phyloP scores from a whole-genome alignment of 2,329 filamentous ascomycete species.

The Beauveria asiatica region DNA sequence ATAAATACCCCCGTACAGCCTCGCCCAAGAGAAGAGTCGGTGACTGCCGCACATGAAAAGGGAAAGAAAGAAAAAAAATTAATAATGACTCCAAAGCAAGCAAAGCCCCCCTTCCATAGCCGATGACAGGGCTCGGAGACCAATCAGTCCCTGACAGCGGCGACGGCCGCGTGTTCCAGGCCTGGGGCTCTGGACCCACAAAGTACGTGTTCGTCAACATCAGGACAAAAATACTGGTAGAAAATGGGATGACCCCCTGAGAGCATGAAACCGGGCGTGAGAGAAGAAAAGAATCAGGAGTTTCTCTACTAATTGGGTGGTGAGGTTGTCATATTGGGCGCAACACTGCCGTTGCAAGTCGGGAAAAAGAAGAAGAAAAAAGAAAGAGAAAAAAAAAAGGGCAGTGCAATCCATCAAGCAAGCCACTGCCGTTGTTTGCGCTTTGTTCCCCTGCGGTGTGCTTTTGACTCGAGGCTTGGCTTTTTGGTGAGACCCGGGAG shows the following conservation, averaged over 20 bases:
- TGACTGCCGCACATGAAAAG: not conserved
- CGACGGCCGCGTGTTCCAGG: slow-evolving; percentile 1
- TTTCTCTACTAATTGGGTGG: not conserved
- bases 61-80: not conserved
- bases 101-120: not conserved
- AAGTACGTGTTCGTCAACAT: slow-evolving; percentile 3
- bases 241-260: not conserved
- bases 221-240: too few species aligned
- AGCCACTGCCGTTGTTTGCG: not conserved
- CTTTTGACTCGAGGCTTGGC: not conserved
- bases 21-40: not conserved
- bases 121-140: not conserved
- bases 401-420: too few species aligned
- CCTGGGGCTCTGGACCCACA: not conserved
- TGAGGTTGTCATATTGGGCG: not conserved
- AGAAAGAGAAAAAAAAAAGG: not conserved
- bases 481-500: not conserved
- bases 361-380: not conserved
- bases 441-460: not conserved
- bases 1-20: not conserved
- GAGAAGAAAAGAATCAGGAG: not conserved
- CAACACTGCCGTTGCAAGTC: not conserved
- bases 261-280: not conserved
- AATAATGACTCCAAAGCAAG: too few species aligned
- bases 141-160: slow-evolving; percentile 6